These are phyloP conservation scores for Aspergillus uvarum DNA, from an alignment of 2,329 filamentous ascomycete species.

Conservation along the genomic window DNA sequence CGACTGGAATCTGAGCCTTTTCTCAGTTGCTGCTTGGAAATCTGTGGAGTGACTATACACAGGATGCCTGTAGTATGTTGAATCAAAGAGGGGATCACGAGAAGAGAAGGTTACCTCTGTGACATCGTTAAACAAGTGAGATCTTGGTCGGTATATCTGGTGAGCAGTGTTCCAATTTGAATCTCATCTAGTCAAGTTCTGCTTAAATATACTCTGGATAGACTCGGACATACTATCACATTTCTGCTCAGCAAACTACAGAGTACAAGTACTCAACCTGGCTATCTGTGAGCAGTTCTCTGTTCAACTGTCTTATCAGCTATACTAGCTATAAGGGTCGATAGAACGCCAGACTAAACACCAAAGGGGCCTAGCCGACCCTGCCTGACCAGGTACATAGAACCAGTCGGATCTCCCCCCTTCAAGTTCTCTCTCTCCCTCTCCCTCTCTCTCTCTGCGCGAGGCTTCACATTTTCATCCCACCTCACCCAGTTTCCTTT, in stretches of 20 bases:
- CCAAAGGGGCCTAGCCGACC: background rate
- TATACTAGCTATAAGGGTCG: background rate
- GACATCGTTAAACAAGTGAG: too few relatives aligned
- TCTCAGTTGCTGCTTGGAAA: too few relatives aligned
- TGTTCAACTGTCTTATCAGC: background rate
- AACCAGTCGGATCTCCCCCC: background rate
- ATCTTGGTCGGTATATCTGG: too few relatives aligned
- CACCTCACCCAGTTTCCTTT: background rate
- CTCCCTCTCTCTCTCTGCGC: too few relatives aligned
- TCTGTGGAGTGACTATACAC: too few relatives aligned
- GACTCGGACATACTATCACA: background rate
- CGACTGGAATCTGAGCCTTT: too few relatives aligned
- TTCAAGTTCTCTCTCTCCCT: too few relatives aligned
- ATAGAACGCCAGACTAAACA: background rate
- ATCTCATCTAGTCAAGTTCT: too few relatives aligned
- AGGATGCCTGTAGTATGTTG: too few relatives aligned
- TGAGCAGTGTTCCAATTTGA: background rate
- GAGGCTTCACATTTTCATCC: background rate
- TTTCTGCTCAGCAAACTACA: background rate
- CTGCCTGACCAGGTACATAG: background rate
- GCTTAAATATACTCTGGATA: background rate
- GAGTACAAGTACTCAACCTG: background rate
- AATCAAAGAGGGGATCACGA: too few relatives aligned
- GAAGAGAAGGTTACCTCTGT: too few relatives aligned
- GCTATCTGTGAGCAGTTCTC: background rate